Base-by-base conservation (phyloP, 163 green algal genomes). In the Chlamydomonas reinhardtii region DNA sequence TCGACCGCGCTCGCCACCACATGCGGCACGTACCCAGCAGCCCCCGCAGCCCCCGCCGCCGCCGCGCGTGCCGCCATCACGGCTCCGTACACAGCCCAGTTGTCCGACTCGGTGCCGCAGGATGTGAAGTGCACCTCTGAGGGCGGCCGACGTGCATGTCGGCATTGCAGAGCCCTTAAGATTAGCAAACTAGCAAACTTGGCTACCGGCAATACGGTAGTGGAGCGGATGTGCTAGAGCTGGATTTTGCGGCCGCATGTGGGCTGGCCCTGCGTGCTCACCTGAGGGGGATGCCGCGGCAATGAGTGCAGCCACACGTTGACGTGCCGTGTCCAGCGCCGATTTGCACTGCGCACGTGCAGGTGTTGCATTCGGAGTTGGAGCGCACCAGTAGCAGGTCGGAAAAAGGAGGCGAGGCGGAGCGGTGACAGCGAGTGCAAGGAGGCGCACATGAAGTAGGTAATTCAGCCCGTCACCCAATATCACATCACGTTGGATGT, bases 41-140 rank as follows among this genome's bases (percentile, higher is more conserved):
- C 74, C 76, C 22, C 35, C n/a, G 34, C 32, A 0, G 15, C 31
- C 4, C 80, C 69, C 25, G 73, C 85, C 14, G 62, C 62, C 52
- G 56, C n/a, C 17, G 27, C 15, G 3, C 85, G 75, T 14, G 73
- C 87, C 14, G 73, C 74, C 81, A 91, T 90, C 12, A 95, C 83
- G 0, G 94, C 71, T 0, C 93, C 92, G 66, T 84, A 94, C 31
- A 98, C 93, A 19, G 96, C 96, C 92, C 93, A 97, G 85, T 97
- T 96, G 89, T 98, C 94, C 2, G 86, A 91, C 78, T 98, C 96
- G 34, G 96, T 97, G 74, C 96, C 96, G 65, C 96, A 97, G 2
- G 88, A 92, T 1, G 93, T 97, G 91, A 98, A 98, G 39, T 90
- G 86, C 8, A 98, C 87, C 87, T 98, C 88, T 12, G 79, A 34